Base-by-base conservation (phyloP, 2,329 filamentous ascomycete genomes). In the Cercospora sp. region DNA sequence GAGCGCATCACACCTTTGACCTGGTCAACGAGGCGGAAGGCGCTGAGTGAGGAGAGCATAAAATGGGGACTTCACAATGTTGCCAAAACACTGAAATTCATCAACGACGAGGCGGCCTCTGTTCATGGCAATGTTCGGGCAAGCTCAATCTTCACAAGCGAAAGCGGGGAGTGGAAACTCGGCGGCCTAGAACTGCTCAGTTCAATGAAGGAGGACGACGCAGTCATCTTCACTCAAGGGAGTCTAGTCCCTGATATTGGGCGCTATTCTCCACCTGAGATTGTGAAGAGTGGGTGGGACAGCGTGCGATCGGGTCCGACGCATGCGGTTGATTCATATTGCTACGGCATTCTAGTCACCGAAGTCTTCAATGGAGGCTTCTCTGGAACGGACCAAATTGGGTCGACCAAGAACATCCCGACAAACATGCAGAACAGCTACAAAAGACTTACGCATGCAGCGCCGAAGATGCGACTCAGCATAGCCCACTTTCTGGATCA, bases 81-180 rank as follows among this genome's bases (percentile, higher is more conserved):
- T 71, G 93, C 95, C 73, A 91, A 93, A 78, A 98, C 95, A 0
- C 81, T 98, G 73, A 97, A 95, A 76, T 99, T 99, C 77, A 92
- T 99, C 79, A 99, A 99, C 76, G 89, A 91, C 59, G 95, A 99
- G 73, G 95, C 94, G 3, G 86, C 90, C 2, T 97, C 94, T 0
- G 91, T 99, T 62, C 95, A 99, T 75, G 95, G 94, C 60, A 92
- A 88, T 75, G 84, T 99, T 63, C 89, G 92, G 70, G 91, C 92
- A 20, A 91, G 91, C 0, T 97, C 94, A 0, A 86, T 99, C 71
- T 99, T 94, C 80, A 95, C 92, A 3, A 93, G 93, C 69, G 94
- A 98, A 78, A 97, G 95, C 76, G 95, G 95, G 67, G 95, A 99
- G 81, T 99, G 95, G 95, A 98, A 96, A 77, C 83, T 99, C 1